A percentile compares a stretch with the other conserved stretches of the same genome.
phyloP scores from a whole-genome alignment of 176 grass and related monocot species.

The Ananas comosus region DNA sequence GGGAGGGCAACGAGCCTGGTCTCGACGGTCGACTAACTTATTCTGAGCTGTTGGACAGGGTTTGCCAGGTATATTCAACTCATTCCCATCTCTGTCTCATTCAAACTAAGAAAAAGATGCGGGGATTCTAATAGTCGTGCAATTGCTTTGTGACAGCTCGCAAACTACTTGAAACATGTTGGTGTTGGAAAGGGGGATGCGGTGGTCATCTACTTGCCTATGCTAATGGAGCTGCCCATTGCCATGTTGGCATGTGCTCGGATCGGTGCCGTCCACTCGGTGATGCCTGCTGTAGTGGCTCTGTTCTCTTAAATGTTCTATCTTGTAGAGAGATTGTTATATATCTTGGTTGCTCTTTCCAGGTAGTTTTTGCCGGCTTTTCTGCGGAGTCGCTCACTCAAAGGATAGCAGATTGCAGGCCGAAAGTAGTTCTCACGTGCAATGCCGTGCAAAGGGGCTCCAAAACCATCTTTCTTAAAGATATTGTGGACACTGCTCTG shows the following conservation, averaged over 20 bases:
- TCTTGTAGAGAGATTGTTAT: neutral
- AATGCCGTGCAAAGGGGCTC: conserved; percentile 72
- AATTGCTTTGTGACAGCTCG: conserved; percentile 40
- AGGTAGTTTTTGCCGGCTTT: conserved; percentile 98
- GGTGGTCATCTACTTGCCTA: conserved; percentile 87
- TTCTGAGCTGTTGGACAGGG: conserved; percentile 73
- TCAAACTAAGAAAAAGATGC: neutral
- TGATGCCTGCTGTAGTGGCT: conserved; percentile 18
- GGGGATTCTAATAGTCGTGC: conserved; percentile 1
- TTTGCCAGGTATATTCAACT: conserved; percentile 81
- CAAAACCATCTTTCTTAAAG: conserved; percentile 79
- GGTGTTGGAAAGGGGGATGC: conserved; percentile 78
- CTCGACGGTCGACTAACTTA: conserved; percentile 66
- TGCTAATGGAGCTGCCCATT: conserved; percentile 94
- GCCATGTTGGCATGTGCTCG: conserved; percentile 92
- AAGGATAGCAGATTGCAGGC: conserved; percentile 77
- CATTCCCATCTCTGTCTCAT: neutral
- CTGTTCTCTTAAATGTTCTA: neutral
- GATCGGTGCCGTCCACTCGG: conserved; percentile 91
- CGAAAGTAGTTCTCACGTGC: conserved; percentile 92
- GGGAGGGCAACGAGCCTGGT: conserved; percentile 76
- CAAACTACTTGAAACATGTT: conserved; percentile 87
- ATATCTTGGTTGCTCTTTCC: conserved; percentile 1
- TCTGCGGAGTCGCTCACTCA: conserved; percentile 80
- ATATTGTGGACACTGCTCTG: conserved; percentile 74